phyloP scores from a whole-genome alignment of 2,329 filamentous ascomycete species.

The Lojkania enalia region DNA sequence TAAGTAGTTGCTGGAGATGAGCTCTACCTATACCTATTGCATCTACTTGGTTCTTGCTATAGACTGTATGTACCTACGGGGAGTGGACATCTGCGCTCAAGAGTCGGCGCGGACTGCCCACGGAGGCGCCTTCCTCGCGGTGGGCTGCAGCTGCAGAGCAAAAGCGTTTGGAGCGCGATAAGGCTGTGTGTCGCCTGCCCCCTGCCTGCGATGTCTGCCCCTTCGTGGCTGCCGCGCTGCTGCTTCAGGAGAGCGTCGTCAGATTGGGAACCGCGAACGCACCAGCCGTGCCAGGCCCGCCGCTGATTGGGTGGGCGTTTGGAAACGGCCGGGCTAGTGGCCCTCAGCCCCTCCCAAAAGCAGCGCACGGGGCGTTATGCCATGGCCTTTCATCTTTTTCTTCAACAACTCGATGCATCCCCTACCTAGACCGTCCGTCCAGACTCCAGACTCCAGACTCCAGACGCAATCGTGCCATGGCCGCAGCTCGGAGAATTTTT shows the following conservation, averaged over 20 bases:
- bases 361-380: not conserved
- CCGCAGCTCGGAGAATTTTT: too few relatives aligned
- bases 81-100: not conserved
- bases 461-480: too few relatives aligned
- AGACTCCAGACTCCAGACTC: too few relatives aligned
- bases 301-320: not conserved
- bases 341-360: not conserved
- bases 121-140: not conserved
- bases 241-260: too few relatives aligned
- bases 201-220: not conserved
- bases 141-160: not conserved
- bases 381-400: not conserved
- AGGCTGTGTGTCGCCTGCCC: not conserved
- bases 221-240: not conserved
- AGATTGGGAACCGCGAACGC: not conserved
- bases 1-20: too few relatives aligned
- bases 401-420: too few relatives aligned
- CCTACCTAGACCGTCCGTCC: too few relatives aligned
- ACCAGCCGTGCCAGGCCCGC: too few relatives aligned
- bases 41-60: not conserved
- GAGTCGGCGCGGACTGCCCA: not conserved
- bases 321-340: not conserved
- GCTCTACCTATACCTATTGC: too few relatives aligned
- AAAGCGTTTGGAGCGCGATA: too few relatives aligned
- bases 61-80: not conserved